Base-by-base conservation (phyloP, 176 grass and related monocot species). In the Triticum timopheevii region DNA sequence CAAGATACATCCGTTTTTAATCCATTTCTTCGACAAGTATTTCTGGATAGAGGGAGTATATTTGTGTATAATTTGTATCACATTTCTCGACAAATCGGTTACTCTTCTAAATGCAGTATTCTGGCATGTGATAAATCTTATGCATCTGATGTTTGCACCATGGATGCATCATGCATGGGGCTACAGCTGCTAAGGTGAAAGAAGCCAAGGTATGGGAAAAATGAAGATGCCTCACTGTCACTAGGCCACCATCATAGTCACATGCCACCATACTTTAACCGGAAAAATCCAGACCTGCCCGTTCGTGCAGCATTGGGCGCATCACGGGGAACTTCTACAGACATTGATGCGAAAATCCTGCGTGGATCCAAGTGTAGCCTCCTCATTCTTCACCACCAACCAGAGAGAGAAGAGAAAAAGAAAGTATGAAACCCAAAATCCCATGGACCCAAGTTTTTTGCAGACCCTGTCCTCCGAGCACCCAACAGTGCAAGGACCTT, bases 341-440 rank as follows among this genome's bases (percentile, higher is more conserved):
- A 96, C 94, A 96, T 90, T 93, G 92, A 93, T 92, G 94, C 94
- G 91, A 86, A 88, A 96, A 93, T 93, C 75, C 94, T 90, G 94
- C 94, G 86, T 94, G 77, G 83, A 50, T 91, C 44, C 77, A 86
- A 62, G 94, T 86, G 94, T 61, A 54, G 33, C 87, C 81, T 88
- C 80, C 87, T 85, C 92, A 77, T 93, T 88, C 84, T 45, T 79
- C 84, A 49, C 84, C 62, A 87, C 58, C 88, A 76, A 44, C 86
- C 75, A 81, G 84, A 89, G 77, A 79, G 38, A 80, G 78, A 17
- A 12, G 1, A 0, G 28, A 3, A 49, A 33, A 83, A 47, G 12
- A 20, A 92, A 78, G 59, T 47, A 87, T 80, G 56, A 22, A 75
- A 81, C 85, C 67, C 87, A 86, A 91, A 90, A 90, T 95, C 80